Conservation (phyloP, 78 protist species). For the Guillardia theta region DNA sequence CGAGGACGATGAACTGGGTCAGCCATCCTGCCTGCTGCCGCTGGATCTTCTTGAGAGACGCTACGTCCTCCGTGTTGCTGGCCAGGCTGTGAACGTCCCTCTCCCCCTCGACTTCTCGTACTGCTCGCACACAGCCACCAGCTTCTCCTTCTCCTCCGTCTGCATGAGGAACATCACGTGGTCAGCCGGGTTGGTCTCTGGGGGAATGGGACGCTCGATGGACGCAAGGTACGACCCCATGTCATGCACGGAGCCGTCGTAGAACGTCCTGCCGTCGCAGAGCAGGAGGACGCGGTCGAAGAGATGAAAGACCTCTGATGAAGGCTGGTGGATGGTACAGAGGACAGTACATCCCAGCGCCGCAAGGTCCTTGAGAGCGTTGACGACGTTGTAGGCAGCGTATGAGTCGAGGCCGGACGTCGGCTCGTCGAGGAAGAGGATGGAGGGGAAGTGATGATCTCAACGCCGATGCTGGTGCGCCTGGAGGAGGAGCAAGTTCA, state of each 20-base stretch:
- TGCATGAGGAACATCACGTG: not conserved
- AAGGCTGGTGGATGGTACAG: constrained; percentile 55
- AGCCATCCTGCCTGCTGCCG: not conserved
- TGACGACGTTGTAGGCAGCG: not conserved
- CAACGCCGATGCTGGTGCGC: constrained; percentile 43
- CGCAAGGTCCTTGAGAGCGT: constrained; percentile 41
- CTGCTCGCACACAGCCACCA: not conserved
- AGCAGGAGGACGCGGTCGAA: constrained; percentile 40
- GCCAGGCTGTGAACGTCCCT: not conserved
- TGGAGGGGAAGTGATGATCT: constrained; percentile 47
- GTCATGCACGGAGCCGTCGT: not conserved
- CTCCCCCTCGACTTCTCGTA: not conserved
- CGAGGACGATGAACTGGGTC: not conserved
- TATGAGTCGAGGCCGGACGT: constrained; percentile 21
- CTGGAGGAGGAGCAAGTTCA: no score
- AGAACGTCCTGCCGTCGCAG: not conserved
- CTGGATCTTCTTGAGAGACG: not conserved
- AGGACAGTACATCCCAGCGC: constrained; percentile 41
- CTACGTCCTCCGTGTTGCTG: not conserved
- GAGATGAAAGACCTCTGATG: not conserved
- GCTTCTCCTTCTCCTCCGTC: not conserved
- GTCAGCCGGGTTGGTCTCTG: not conserved
- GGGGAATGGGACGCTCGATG: not conserved
- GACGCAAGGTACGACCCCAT: not conserved
- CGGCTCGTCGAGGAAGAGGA: constrained; percentile 80